These are phyloP conservation scores for Peronosclerospora sorghi DNA, from an alignment of 352 stramenopile species.

Conservation along the genomic window DNA sequence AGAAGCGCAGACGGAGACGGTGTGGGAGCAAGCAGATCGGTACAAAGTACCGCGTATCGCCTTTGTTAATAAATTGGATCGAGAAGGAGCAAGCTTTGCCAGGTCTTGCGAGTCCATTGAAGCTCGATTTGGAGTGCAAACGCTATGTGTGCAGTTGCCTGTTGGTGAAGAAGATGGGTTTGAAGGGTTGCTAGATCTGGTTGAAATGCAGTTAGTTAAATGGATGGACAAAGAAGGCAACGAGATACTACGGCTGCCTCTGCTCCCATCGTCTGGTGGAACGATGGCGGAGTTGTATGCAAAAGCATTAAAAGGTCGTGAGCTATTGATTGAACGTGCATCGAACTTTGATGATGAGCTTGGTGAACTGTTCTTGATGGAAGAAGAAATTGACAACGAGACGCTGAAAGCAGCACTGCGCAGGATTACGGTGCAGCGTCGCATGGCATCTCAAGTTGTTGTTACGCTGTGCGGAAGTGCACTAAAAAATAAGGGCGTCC, in stretches of 20 bases:
- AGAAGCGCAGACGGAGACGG: constrained; percentile 83
- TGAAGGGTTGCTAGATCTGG: constrained; percentile 52
- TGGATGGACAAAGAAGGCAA: constrained; percentile 53
- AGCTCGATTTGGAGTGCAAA: constrained; percentile 43
- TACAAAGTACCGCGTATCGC: constrained; percentile 86
- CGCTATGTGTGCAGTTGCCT: constrained; percentile 53
- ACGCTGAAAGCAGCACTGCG: constrained; percentile 46
- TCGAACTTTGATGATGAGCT: constrained; percentile 67
- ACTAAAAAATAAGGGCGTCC: constrained; percentile 86
- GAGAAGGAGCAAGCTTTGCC: constrained; percentile 90
- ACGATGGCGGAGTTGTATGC: constrained; percentile 47
- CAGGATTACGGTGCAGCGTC: constrained; percentile 43
- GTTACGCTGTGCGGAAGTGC: constrained; percentile 55
- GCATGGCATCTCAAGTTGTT: constrained; percentile 30
- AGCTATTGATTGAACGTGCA: constrained; percentile 49
- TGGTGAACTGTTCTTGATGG: constrained; percentile 62
- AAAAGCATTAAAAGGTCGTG: constrained; percentile 25
- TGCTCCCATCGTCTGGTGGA: constrained; percentile 26
- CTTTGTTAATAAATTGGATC: constrained; percentile 97
- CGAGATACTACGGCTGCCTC: constrained; percentile 36
- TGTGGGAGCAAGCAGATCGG: constrained; percentile 72
- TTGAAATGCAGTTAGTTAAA: constrained; percentile 56
- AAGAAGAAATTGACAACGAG: constrained; percentile 41
- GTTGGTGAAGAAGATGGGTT: constrained; percentile 54
- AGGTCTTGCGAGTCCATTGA: constrained; percentile 75